Conservation (phyloP, 2,329 filamentous ascomycete species). For the Phyllosticta capitalensis region DNA sequence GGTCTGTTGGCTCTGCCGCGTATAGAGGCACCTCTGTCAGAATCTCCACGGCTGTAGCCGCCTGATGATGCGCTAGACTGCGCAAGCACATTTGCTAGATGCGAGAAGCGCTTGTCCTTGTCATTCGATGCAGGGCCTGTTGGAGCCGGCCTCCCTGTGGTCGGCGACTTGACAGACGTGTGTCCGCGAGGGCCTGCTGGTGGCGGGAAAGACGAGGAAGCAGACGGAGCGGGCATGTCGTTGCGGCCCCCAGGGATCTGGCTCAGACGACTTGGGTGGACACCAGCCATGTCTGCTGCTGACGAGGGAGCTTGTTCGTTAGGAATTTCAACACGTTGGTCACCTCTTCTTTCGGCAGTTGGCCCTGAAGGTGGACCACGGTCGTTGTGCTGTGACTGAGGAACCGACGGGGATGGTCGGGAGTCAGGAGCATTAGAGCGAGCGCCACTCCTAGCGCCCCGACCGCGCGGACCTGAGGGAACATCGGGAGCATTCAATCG, state of each 20-base stretch:
- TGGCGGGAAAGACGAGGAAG: constrained; percentile 1
- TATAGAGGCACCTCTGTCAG: constrained; percentile 18
- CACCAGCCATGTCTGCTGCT: constrained; percentile 34
- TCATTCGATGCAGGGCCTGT: constrained; percentile 22
- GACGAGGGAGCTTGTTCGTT: constrained; percentile 19
- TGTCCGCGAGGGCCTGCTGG: constrained; percentile 25
- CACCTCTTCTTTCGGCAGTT: constrained; percentile 11
- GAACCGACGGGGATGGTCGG: constrained; percentile 10
- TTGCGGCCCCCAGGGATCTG: constrained; percentile 28
- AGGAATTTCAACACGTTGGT: constrained; percentile 11
- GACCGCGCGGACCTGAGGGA: constrained; percentile 46
- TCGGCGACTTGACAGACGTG: constrained; percentile 15
- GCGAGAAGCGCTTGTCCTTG: constrained; percentile 12
- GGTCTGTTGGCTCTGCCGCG: constrained; percentile 19
- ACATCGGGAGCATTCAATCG: constrained; percentile 38
- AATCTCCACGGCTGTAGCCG: constrained; percentile 10
- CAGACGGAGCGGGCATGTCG: constrained; percentile 17
- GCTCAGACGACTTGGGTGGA: constrained; percentile 46
- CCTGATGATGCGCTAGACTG: background rate
- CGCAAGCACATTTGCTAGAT: constrained; percentile 8
- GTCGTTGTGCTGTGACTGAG: constrained; percentile 8
- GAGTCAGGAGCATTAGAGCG: constrained; percentile 23
- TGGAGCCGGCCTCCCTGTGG: constrained; percentile 22
- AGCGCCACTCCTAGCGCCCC: constrained; percentile 31
- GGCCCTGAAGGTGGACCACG: constrained; percentile 18